Evolutionary conservation across 495 filamentous ascomycete genomes (phyloP).

Genomic region (Neurospora sp.): DNA sequence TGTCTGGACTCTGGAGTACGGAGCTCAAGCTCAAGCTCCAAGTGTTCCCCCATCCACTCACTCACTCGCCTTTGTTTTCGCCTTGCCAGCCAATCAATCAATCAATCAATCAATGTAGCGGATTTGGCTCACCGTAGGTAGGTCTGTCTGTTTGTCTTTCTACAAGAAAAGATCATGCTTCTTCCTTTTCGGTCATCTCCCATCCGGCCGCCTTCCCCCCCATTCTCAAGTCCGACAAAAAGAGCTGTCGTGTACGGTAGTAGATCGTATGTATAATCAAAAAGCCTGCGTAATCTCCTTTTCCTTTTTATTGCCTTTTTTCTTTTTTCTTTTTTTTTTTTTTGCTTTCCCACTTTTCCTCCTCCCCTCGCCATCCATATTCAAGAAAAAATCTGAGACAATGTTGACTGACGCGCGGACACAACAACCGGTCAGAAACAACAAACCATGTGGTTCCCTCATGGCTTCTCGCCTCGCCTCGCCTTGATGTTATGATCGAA

Average conservation of each 20-base stretch:
- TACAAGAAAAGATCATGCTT: neutral
- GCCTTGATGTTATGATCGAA: neutral
- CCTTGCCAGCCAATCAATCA: neutral
- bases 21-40: neutral
- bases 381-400: neutral
- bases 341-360: neutral
- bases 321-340: neutral
- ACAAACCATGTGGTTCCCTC: neutral
- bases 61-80: neutral
- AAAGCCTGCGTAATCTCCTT: neutral
- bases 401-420: neutral
- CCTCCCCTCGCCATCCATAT: neutral
- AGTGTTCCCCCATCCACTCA: neutral
- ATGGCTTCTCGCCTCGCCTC: neutral
- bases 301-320: neutral
- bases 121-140: too few species aligned
- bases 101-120: too few species aligned
- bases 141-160: too few species aligned
- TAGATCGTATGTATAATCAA: neutral
- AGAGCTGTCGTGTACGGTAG: neutral
- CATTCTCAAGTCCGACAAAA: neutral
- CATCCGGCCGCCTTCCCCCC: neutral
- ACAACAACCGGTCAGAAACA: neutral
- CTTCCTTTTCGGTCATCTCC: neutral
- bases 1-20: neutral